Evolutionary conservation across 176 grass and related monocot species (phyloP).

Genomic region (Saccharum officinarum): DNA sequence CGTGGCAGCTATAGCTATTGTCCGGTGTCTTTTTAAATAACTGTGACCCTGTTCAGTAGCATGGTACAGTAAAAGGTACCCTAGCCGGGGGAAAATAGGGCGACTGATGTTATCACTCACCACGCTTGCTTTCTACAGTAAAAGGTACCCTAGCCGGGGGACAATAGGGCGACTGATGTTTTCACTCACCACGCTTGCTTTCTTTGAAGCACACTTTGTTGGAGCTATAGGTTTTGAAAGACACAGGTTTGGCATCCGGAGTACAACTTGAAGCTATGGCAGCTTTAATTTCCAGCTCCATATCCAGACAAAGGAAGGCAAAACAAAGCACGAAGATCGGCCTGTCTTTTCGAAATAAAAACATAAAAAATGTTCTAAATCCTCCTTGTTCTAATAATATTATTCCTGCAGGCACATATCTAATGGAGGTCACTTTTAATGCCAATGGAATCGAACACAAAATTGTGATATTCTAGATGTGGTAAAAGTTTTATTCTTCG

Average conservation of each 20-base stretch:
- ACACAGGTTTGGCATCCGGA: constrained; percentile 42
- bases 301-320: constrained; percentile 29
- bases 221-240: constrained; percentile 9
- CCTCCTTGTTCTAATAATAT: background rate
- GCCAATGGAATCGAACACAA: background rate
- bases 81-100: too few relatives aligned
- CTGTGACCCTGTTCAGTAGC: too few relatives aligned
- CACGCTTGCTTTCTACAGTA: constrained; percentile 6
- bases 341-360: constrained; percentile 13
- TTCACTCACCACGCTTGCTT: background rate
- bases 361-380: background rate
- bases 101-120: too few relatives aligned
- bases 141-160: too few relatives aligned
- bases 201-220: constrained; percentile 17
- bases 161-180: too few relatives aligned
- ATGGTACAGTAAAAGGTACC: too few relatives aligned
- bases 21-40: too few relatives aligned
- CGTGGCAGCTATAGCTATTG: background rate
- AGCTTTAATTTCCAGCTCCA: constrained; percentile 36
- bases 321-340: background rate
- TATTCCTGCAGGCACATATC: background rate
- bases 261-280: background rate
- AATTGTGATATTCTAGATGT: background rate
- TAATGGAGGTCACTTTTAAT: background rate
- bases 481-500: background rate